A percentile compares a stretch with the other conserved stretches of the same genome.
These are phyloP conservation scores for Penicillium sp. DNA, from an alignment of 2,329 filamentous ascomycete species.

Conservation along the genomic window DNA sequence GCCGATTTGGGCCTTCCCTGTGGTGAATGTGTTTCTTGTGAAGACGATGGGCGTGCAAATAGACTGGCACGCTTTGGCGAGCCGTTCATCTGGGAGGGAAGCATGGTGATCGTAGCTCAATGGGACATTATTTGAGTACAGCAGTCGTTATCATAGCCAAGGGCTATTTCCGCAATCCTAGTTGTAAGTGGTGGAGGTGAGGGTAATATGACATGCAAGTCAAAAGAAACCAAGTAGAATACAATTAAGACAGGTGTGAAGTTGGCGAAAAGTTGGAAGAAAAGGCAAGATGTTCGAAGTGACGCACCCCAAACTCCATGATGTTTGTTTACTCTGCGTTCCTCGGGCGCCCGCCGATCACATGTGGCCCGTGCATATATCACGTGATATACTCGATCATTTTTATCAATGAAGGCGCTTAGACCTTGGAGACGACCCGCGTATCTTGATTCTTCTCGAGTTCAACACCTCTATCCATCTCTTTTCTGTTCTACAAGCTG, in stretches of 20 bases:
- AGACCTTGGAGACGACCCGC: slow-evolving; percentile 5
- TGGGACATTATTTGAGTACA: slow-evolving; percentile 28
- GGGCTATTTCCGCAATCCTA: background rate
- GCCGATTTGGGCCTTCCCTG: slow-evolving; percentile 68
- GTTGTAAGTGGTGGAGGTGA: background rate
- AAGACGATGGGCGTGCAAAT: slow-evolving; percentile 66
- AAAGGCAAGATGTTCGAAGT: slow-evolving; percentile 5
- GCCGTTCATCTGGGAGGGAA: slow-evolving; percentile 57
- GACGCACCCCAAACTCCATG: slow-evolving; percentile 16
- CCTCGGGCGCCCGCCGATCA: slow-evolving; percentile 34
- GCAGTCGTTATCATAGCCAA: slow-evolving; percentile 20
- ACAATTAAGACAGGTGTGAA: background rate
- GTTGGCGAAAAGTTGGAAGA: slow-evolving; percentile 6
- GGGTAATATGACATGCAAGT: background rate
- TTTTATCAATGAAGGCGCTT: slow-evolving; percentile 19
- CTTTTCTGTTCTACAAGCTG: background rate
- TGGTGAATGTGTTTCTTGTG: slow-evolving; percentile 52
- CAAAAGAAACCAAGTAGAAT: background rate
- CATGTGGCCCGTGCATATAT: slow-evolving; percentile 19
- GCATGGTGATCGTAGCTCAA: slow-evolving; percentile 43
- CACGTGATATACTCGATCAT: slow-evolving; percentile 29
- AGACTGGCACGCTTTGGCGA: slow-evolving; percentile 76
- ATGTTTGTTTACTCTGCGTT: slow-evolving; percentile 43
- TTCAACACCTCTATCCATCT: background rate
- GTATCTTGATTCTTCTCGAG: background rate